Base-by-base conservation (phyloP, 2,329 filamentous ascomycete genomes). In the Cercospora citrullina region DNA sequence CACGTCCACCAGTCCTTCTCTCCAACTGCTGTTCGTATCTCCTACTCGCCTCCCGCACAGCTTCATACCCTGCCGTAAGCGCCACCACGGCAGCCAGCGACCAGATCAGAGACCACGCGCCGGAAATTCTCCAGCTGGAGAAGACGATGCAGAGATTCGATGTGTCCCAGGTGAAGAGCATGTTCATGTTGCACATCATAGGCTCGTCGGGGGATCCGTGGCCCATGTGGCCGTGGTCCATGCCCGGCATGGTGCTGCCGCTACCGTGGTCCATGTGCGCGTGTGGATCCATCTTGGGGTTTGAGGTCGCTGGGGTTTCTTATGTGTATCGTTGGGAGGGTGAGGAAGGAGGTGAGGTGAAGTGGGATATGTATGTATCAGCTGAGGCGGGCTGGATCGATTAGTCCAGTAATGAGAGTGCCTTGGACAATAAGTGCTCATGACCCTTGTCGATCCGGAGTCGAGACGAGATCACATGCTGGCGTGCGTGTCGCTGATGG, bases 141-240 rank as follows among this genome's bases (percentile, higher is more conserved):
- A 98, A 99, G 80, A 99, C 88, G 80, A 99, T 96, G 86, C 95
- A 99, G 72, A 99, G 92, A 82, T 98, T 91, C 66, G 86, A 87
- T 2, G 94, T 94, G 79, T 93, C 89, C 94, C 94, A 99, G 69
- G 93, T 98, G 84, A 99, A 99, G 73, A 98, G 89, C 94, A 73
- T 73, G 81, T 94, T 97, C 93, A 97, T 97, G 81, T 85, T 94
- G 86, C 94, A 97, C 84, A 89, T 88, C 64, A 77, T 79, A 64
- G 84, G 85, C 84, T 86, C 86, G 73, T 82, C 81, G 31, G 82
- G 16, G 16, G 16, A 83, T 73, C 84, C 84, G 75, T 90, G 87
- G 70, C 84, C 87, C 84, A 86, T 86, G 53, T 64, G 67, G 18
- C 71, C 70, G 53, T 74, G 72, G 58, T 69, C 69, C 66, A 68